Percentiles rank a stretch among this genome's conserved stretches.
Conservation (phyloP, 2,329 filamentous ascomycete species). For the Sarocladium strictum region DNA sequence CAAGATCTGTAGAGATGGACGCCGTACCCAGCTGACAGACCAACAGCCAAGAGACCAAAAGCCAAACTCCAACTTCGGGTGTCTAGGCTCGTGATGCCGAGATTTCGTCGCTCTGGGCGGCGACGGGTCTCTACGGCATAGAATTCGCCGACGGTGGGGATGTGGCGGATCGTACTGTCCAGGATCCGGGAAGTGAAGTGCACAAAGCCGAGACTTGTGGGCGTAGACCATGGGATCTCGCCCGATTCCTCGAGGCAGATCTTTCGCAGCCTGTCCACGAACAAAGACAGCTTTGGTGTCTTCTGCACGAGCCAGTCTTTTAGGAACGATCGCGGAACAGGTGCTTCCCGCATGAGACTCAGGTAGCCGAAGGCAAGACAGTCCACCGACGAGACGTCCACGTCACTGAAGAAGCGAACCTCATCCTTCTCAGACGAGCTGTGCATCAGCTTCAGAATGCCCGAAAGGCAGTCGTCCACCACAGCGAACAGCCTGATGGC, state of each 20-base stretch:
- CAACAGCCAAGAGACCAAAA: constrained; percentile 28
- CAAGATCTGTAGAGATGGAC: constrained; percentile 33
- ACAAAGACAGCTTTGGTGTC: constrained; percentile 23
- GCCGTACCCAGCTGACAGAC: constrained; percentile 32
- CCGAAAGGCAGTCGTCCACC: constrained; percentile 64
- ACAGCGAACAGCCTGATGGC: constrained; percentile 72
- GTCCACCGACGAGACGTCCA: constrained; percentile 47
- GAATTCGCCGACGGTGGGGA: constrained; percentile 28
- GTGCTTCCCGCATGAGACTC: constrained; percentile 56
- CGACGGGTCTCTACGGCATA: constrained; percentile 32
- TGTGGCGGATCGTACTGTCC: constrained; percentile 28
- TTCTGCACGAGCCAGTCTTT: constrained; percentile 34
- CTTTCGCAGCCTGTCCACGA: constrained; percentile 25
- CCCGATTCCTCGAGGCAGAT: constrained; percentile 15
- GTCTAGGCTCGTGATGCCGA: constrained; percentile 22
- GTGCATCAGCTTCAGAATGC: constrained; percentile 48
- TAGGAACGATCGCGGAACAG: constrained; percentile 36
- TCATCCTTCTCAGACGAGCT: constrained; percentile 12
- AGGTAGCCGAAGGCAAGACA: constrained; percentile 79
- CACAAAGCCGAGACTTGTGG: constrained; percentile 17
- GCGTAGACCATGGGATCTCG: constrained; percentile 22
- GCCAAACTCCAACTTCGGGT: constrained; percentile 25
- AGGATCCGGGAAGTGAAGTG: constrained; percentile 24
- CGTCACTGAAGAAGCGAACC: constrained; percentile 25
- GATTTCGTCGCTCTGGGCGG: constrained; percentile 22